Percentiles rank a stretch among this genome's conserved stretches.
Conservation (phyloP, 371 early-diverging fungal species). For the Apophysomyces trapeziformis region DNA sequence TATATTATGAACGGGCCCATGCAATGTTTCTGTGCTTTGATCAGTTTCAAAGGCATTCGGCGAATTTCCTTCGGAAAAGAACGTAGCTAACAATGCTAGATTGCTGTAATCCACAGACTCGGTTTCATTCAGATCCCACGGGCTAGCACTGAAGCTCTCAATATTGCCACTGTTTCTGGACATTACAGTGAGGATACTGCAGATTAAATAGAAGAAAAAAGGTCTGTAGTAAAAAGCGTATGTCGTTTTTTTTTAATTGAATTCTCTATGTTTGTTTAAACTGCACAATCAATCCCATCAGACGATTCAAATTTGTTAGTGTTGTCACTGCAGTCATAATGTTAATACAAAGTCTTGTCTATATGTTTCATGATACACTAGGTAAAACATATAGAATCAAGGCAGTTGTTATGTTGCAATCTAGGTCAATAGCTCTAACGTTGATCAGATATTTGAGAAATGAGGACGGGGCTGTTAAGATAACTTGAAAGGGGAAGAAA, state of each 20-base stretch:
- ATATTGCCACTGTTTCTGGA: neutral
- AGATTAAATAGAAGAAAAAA: slow-evolving; percentile 7
- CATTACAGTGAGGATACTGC: neutral
- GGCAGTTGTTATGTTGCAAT: too few relatives aligned
- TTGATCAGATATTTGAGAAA: too few relatives aligned
- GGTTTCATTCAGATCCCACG: neutral
- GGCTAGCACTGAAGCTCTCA: neutral
- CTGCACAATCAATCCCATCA: slow-evolving; percentile 23
- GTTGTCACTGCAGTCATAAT: too few relatives aligned
- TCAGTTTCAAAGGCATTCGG: neutral
- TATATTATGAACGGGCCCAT: neutral
- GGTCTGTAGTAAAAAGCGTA: neutral
- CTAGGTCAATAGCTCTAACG: too few relatives aligned
- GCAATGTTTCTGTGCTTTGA: neutral
- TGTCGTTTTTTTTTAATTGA: neutral
- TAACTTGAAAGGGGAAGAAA: too few relatives aligned
- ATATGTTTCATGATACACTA: too few relatives aligned
- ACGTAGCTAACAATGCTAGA: neutral
- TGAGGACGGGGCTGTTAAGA: too few relatives aligned
- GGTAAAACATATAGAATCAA: too few relatives aligned
- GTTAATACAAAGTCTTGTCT: too few relatives aligned
- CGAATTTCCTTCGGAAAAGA: neutral
- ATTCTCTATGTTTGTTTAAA: slow-evolving; percentile 13
- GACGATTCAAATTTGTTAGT: neutral
- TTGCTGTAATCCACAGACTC: neutral